phyloP scores from a whole-genome alignment of 805 yeast genomes.

The Spathaspora hagerdaliae region DNA sequence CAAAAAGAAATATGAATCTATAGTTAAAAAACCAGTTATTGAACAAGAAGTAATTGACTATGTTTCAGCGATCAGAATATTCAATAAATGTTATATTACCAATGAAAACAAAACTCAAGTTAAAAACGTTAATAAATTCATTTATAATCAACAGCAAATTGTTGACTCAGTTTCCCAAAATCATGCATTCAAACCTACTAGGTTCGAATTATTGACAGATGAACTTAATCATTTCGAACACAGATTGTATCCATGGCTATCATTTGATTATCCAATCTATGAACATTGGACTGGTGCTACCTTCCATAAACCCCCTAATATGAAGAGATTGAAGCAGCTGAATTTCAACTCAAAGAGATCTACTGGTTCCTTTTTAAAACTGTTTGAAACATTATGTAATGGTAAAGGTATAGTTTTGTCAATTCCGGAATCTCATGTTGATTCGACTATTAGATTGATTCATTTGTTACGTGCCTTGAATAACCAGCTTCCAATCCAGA shows the following conservation, averaged over 20 bases:
- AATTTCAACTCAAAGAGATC: too few species aligned
- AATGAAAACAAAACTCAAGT: constrained; percentile 11
- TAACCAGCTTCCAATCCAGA: constrained; percentile 33
- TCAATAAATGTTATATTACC: constrained; percentile 37
- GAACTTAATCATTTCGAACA: constrained; percentile 21
- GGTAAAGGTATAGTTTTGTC: constrained; percentile 34
- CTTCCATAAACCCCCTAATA: constrained; percentile 18
- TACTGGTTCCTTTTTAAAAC: not conserved
- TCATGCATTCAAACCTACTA: not conserved
- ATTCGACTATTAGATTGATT: constrained; percentile 25
- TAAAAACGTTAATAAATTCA: not conserved
- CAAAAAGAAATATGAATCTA: constrained; percentile 21
- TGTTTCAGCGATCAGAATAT: constrained; percentile 42
- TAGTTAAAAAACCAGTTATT: not conserved
- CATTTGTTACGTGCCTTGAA: constrained; percentile 30
- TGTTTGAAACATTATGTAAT: constrained; percentile 9
- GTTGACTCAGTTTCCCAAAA: not conserved
- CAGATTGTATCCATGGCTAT: constrained; percentile 39
- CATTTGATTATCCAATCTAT: constrained; percentile 35
- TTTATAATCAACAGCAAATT: constrained; percentile 3
- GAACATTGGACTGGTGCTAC: constrained; percentile 38
- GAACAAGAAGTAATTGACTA: constrained; percentile 28
- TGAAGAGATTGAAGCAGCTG: constrained; percentile 3
- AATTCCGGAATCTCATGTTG: constrained; percentile 25
- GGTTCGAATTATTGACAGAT: not conserved